Evolutionary conservation across 768 basidiomycete species (phyloP).

Genomic region (Kwoniella pini): DNA sequence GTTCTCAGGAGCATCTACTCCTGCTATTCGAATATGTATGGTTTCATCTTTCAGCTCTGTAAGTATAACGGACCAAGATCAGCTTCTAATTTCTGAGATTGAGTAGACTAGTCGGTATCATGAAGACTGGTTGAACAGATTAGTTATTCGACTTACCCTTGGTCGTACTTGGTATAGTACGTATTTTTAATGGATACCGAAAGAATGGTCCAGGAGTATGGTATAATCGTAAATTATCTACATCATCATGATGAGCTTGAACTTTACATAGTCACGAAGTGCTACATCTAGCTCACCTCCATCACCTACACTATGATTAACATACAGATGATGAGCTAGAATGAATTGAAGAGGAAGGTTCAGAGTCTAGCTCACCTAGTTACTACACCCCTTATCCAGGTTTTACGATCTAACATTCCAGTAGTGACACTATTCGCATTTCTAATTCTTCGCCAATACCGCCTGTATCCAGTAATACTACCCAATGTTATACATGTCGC

Average conservation of each 20-base stretch:
- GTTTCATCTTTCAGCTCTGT: constrained; percentile 77
- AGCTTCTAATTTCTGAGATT: too few species aligned
- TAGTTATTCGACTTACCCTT: constrained; percentile 63
- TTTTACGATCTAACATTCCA: constrained; percentile 61
- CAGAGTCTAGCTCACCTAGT: constrained; percentile 71
- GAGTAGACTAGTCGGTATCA: too few species aligned
- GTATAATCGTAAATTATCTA: constrained; percentile 82
- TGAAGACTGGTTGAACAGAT: too few species aligned
- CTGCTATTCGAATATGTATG: constrained; percentile 82
- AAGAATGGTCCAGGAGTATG: constrained; percentile 80
- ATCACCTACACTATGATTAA: constrained; percentile 38
- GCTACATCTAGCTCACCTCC: constrained; percentile 31
- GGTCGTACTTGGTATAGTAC: constrained; percentile 62
- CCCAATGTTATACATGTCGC: constrained; percentile 44
- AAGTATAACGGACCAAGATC: too few species aligned
- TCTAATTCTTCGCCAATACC: constrained; percentile 58
- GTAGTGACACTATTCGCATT: constrained; percentile 73
- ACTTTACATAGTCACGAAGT: neutral
- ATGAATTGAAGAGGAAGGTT: too few species aligned
- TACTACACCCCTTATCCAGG: constrained; percentile 77
- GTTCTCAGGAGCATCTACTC: constrained; percentile 90
- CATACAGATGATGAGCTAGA: too few species aligned
- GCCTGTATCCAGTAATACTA: constrained; percentile 33
- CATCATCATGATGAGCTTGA: constrained; percentile 71
- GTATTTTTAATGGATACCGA: constrained; percentile 70